These are phyloP conservation scores for Porodaedalea pini DNA, from an alignment of 1,284 basidiomycete genomes.

Conservation along the genomic window DNA sequence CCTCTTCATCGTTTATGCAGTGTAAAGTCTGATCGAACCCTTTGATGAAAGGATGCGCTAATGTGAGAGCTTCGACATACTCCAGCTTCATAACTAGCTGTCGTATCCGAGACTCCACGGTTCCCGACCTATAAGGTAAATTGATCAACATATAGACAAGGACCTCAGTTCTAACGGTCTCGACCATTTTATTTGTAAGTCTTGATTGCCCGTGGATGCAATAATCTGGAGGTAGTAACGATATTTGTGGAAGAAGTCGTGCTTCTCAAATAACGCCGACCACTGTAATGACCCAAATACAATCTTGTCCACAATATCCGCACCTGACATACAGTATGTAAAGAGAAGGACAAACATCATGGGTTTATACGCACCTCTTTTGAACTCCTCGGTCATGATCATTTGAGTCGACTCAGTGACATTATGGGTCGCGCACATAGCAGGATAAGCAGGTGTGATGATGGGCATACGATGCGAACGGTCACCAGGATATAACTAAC, in stretches of 20 bases:
- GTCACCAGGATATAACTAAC: conserved; percentile 87
- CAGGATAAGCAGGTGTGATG: conserved; percentile 98
- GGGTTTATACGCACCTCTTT: conserved; percentile 60
- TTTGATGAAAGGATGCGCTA: conserved; percentile 95
- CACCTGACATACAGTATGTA: conserved; percentile 46
- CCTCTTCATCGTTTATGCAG: conserved; percentile 84
- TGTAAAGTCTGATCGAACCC: conserved; percentile 88
- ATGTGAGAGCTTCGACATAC: conserved; percentile 84
- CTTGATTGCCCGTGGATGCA: conserved; percentile 80
- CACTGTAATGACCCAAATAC: conserved; percentile 83
- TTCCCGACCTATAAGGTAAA: conserved; percentile 66
- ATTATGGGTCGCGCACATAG: conserved; percentile 99
- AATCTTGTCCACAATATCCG: conserved; percentile 91
- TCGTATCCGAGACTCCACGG: conserved; percentile 95
- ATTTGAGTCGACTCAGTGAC: conserved; percentile 94
- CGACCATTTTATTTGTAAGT: conserved; percentile 94
- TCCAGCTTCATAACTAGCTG: conserved; percentile 98
- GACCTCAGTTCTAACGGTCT: conserved; percentile 21
- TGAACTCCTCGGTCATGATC: conserved; percentile 96
- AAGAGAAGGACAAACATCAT: conserved; percentile 7
- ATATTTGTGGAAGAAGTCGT: conserved; percentile 97
- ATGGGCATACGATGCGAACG: conserved; percentile 98
- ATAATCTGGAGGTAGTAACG: conserved; percentile 98
- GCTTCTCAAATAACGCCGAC: conserved; percentile 89
- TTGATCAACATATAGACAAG: conserved; percentile 10